Evolutionary conservation across 257 asterid genomes (phyloP), one percentile per base, ranked within the genome.

Genomic region (Penstemon davidsonii): DNA sequence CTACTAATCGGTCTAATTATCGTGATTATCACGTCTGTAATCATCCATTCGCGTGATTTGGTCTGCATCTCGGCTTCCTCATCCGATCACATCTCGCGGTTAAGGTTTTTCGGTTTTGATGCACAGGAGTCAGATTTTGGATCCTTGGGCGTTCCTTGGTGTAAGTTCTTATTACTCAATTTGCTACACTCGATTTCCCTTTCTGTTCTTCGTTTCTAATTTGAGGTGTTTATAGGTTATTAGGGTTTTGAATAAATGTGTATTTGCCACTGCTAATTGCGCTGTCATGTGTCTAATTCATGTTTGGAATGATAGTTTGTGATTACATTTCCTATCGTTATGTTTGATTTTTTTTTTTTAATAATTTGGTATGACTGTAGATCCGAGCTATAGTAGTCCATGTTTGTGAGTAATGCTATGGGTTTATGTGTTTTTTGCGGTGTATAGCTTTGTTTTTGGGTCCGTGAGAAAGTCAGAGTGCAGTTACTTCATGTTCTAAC

Each of bases 81-180:
- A 10, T 74, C 96, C 54, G 91, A 84, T 81, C 89, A 86, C 77
- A 64, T 76, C 64, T 86, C 97, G n/a, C 90, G 97, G 45, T 79
- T 93, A 71, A 81, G 85, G 63, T 93, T 91, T 61, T 87, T 90
- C 71, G 96, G 97, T 5, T 88, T 87, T 58, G 95, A 90, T 46
- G 90, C 76, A 4, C 79, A 82, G 49, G 96, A 87, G 55, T 84
- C 99, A n/a, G 97, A 94, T 76, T 94, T 91, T 66, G 97, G 95
- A 79, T 84, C 91, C 76, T 96, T 94, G 39, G 99, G 99, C 41
- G 97, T 94, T 74, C 97, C 97, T 79, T 94, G 96, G 95, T 94
- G 99, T 94, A 86, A 82, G 96, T 68, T 49, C 56, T n/a, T 66
- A 51, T 70, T 54, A 8, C 62, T 25, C 33, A 25, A 25, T 2